Evolutionary conservation across 305 asterid genomes (phyloP), one percentile per base, ranked within the genome.

Genomic region (Rubia occidens): DNA sequence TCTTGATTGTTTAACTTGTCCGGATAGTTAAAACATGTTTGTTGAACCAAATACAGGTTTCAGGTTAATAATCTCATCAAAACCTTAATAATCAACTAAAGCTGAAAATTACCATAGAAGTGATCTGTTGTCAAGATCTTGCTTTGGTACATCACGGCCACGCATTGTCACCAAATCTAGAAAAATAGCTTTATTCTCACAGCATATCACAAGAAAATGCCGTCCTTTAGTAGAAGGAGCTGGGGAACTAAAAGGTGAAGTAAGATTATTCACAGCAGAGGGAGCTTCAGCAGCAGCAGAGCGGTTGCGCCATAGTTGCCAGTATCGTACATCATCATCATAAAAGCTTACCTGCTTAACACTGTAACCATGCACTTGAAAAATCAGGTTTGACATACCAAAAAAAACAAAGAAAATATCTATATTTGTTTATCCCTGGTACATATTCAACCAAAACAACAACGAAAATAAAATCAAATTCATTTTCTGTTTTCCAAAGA

Each of bases 131-230:
- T 95, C 99, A 84, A 95, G 86, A 60, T 95, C 99, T 81, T 89
- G 96, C 85, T 95, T 95, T 71, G 97, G 96, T 59, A 95, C 99
- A 87, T 95, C 99, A 44, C 96, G 93, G 76, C 99, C 99, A 49
- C 95, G 90, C 99, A 95, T 95, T 44, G 99, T 95, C 83, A 91
- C 99, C 84, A 95, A 80, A 80, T 95, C 99, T 26, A 95, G 85
- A 80, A 95, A 95, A 67, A 95, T 89, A 64, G 98, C 99, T 80
- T 95, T 95, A 76, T 95, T 95, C 84, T 89, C 98, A 77, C 99
- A 95, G 58, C 99, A 95, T 69, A 95, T 88, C 64, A 95, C 99
- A 68, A 91, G 97, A 85, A 91, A 95, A 86, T 95, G 99, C 29
- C 97, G 87, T 65, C 99, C 99, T 84, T 88, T 95, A 42, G 99